Conservation (phyloP, 345 rosid genomes). For the Syzygium aromaticum region DNA sequence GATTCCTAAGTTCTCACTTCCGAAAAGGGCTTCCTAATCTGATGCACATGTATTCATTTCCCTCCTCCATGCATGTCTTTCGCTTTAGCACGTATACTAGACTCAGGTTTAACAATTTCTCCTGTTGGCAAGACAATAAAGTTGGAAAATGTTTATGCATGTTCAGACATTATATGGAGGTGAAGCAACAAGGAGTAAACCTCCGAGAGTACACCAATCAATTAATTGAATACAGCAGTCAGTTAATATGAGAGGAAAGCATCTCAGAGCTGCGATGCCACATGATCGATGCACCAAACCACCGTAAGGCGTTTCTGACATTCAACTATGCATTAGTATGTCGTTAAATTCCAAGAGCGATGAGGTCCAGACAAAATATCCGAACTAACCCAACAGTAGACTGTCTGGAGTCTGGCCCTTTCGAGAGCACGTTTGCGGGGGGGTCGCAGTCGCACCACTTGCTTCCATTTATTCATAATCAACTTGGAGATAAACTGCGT, state of each 20-base stretch:
- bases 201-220: neutral
- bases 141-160: neutral
- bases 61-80: neutral
- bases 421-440: neutral
- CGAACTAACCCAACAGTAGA: neutral
- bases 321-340: neutral
- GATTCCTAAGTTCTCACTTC: neutral
- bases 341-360: neutral
- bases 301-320: neutral
- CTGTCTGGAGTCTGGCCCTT: neutral
- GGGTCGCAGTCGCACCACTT: neutral
- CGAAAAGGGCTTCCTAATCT: neutral
- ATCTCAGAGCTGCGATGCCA: neutral
- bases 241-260: neutral
- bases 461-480: neutral
- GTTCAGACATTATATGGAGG: neutral
- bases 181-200: neutral
- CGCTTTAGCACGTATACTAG: neutral
- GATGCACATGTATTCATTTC: neutral
- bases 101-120: neutral
- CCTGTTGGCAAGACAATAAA: neutral
- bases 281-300: neutral
- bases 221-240: neutral
- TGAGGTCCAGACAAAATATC: neutral
- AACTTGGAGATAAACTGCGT: neutral